Evolutionary conservation across 306 rosid genomes (phyloP).

Genomic region (Dalbergia cultrata): DNA sequence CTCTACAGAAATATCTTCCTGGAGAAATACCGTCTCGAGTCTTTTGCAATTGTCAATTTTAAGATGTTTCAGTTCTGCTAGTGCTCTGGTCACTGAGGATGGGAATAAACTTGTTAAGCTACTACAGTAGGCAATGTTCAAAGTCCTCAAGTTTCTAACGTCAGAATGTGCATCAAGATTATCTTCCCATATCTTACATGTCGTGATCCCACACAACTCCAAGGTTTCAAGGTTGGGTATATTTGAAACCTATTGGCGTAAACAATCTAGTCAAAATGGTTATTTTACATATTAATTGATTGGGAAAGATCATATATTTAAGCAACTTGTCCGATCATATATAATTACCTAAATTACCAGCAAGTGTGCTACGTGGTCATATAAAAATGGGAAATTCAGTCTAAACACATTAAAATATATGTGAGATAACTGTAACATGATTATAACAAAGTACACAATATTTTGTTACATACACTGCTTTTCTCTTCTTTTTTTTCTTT

Average conservation of each 20-base stretch:
- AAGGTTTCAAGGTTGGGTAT: neutral
- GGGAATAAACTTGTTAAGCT: no score
- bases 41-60: no score
- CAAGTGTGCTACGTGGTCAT: no score
- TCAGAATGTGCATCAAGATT: neutral
- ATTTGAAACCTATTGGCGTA: neutral
- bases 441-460: neutral
- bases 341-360: no score
- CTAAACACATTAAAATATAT: neutral
- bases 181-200: conserved; percentile 6
- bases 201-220: neutral
- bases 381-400: neutral
- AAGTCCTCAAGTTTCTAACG: neutral
- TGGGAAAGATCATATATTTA: neutral
- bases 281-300: neutral
- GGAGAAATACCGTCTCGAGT: no score
- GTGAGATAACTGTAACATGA: neutral
- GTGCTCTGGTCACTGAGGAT: no score
- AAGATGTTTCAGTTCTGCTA: no score
- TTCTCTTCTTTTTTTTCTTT: no score
- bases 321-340: no score
- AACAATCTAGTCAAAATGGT: neutral
- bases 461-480: neutral
- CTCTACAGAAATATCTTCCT: no score
- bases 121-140: neutral